These are phyloP conservation scores for Paraphaeosphaeria minitans DNA, from an alignment of 2,329 filamentous ascomycete genomes.

Conservation along the genomic window DNA sequence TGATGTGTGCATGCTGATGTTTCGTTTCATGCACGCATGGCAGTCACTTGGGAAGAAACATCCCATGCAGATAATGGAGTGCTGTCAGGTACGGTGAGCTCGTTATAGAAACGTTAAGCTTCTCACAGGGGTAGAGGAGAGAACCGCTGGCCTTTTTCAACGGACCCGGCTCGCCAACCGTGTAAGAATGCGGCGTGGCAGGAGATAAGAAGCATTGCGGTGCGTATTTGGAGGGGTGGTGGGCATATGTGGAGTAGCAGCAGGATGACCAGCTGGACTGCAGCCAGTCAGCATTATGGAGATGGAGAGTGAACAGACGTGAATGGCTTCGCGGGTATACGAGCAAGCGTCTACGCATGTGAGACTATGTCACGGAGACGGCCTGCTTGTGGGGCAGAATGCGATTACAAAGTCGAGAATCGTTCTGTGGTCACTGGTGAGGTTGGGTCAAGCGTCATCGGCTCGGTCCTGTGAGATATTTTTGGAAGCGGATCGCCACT, in stretches of 20 bases:
- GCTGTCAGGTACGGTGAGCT: conserved; percentile 11
- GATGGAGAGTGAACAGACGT: not conserved
- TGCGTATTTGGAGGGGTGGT: conserved; percentile 16
- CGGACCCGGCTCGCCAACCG: conserved; percentile 14
- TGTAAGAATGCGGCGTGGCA: conserved; percentile 8
- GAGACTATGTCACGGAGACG: conserved; percentile 27
- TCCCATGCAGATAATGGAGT: not conserved
- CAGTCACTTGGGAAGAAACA: not conserved
- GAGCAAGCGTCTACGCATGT: conserved; percentile 39
- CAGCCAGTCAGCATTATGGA: conserved; percentile 12
- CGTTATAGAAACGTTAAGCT: conserved; percentile 32
- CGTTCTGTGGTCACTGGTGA: conserved; percentile 16
- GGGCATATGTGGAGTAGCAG: conserved; percentile 21
- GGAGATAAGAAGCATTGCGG: conserved; percentile 13
- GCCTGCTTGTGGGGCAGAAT: conserved; percentile 8
- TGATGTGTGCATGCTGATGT: conserved; percentile 10
- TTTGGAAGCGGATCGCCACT: conserved; percentile 14
- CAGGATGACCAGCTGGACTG: conserved; percentile 4
- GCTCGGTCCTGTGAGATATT: conserved; percentile 5
- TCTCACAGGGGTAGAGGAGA: conserved; percentile 19
- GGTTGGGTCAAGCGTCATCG: conserved; percentile 18
- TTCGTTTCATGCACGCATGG: conserved; percentile 8
- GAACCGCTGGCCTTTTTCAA: conserved; percentile 16
- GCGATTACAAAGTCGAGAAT: conserved; percentile 20
- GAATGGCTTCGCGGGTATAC: conserved; percentile 19